Evolutionary conservation across 1,284 basidiomycete species (phyloP).

Genomic region (Ceratobasidium sp.): DNA sequence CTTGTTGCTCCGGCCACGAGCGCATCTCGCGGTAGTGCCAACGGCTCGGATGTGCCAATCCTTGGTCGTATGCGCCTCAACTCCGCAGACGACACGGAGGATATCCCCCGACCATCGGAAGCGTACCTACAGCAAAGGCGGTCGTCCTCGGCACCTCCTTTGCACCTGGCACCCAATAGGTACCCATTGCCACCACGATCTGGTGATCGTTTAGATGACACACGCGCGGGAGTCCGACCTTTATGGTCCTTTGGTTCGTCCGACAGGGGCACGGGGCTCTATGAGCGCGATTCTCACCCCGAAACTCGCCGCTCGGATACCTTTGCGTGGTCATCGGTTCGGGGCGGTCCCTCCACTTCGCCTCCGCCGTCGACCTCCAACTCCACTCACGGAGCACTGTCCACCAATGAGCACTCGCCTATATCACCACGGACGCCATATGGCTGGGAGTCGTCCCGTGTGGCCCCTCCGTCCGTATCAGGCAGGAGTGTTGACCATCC

Average conservation of each 20-base stretch:
- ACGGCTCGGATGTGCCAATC: conserved; percentile 11
- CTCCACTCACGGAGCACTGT: conserved; percentile 39
- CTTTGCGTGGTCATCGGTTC: conserved; percentile 42
- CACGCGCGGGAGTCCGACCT: conserved; percentile 23
- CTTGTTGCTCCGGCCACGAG: conserved; percentile 16
- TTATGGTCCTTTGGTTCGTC: conserved; percentile 40
- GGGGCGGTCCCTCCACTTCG: conserved; percentile 37
- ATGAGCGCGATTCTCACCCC: conserved; percentile 22
- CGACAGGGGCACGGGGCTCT: conserved; percentile 18
- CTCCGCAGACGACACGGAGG: conserved; percentile 37
- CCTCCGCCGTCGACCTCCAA: conserved; percentile 41
- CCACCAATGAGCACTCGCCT: conserved; percentile 38
- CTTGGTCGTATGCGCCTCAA: conserved; percentile 43
- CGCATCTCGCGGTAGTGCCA: conserved; percentile 3
- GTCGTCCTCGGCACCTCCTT: conserved; percentile 41
- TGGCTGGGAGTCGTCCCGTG: conserved; percentile 40
- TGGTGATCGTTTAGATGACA: conserved; percentile 18
- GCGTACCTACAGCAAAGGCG: conserved; percentile 41
- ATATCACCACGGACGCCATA: conserved; percentile 40
- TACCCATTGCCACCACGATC: conserved; percentile 25
- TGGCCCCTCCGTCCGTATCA: neutral
- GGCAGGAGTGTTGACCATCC: conserved; percentile 1
- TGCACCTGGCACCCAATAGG: conserved; percentile 32
- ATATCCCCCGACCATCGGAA: conserved; percentile 33
- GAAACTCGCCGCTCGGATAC: conserved; percentile 38